Conservation (phyloP, 177 flowering plant species). For the Vitis hybrid region DNA sequence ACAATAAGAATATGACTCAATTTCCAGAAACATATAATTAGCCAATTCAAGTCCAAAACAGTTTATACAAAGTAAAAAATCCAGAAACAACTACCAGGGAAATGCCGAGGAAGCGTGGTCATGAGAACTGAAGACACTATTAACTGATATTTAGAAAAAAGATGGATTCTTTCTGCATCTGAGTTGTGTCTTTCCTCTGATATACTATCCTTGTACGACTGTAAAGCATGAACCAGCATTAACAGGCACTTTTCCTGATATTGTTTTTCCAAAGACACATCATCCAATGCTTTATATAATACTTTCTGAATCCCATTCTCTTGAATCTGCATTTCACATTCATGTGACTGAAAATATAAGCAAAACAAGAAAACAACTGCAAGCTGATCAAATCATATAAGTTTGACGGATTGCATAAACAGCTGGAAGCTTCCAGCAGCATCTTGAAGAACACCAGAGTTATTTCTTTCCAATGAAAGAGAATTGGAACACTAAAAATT, state of each 20-base stretch:
- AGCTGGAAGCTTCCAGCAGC: conserved; percentile 1
- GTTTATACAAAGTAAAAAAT: background rate
- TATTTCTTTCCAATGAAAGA: background rate
- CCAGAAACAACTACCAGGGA: conserved; percentile 59
- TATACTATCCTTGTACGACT: conserved; percentile 36
- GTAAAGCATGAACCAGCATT: conserved; percentile 64
- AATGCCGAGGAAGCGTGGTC: conserved; percentile 80
- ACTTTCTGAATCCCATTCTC: conserved; percentile 47
- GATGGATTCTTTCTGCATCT: conserved; percentile 36
- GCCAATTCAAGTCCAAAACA: background rate
- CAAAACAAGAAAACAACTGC: background rate
- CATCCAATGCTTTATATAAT: conserved; percentile 70
- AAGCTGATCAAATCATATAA: background rate
- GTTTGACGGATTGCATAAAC: background rate
- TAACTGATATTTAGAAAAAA: conserved; percentile 65
- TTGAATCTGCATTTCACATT: conserved; percentile 28
- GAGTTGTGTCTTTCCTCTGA: conserved; percentile 23
- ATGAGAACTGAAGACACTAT: conserved; percentile 77
- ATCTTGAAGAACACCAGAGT: background rate
- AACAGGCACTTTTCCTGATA: conserved; percentile 78
- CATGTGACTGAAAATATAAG: background rate
- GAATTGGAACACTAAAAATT: background rate
- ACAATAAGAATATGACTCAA: too few species aligned
- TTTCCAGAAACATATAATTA: too few species aligned
- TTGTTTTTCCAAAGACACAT: conserved; percentile 59